These are phyloP conservation scores for Eucalyptus camaldulensis DNA, from an alignment of 345 rosid species.

Conservation along the genomic window DNA sequence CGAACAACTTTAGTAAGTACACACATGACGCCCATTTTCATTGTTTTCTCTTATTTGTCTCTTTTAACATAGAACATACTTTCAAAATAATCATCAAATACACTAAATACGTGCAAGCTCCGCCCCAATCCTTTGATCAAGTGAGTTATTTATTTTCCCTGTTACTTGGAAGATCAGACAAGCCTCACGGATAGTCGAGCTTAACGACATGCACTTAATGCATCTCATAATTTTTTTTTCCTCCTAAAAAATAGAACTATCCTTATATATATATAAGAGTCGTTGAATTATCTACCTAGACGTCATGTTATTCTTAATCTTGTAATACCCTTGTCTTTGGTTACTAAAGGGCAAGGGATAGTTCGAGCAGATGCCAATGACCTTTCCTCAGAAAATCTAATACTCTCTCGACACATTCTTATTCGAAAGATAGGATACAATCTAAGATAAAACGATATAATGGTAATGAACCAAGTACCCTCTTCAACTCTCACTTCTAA, in stretches of 20 bases:
- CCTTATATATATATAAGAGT: not conserved
- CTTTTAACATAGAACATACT: not conserved
- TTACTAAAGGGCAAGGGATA: not conserved
- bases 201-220: not conserved
- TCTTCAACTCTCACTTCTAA: not conserved
- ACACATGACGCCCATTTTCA: not conserved
- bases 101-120: not conserved
- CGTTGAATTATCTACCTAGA: not conserved
- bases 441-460: not conserved
- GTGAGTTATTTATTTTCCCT: fast-evolving
- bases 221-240: not conserved
- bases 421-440: not conserved
- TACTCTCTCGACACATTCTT: not conserved
- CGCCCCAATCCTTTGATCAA: not conserved
- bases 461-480: not conserved
- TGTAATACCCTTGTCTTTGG: not conserved
- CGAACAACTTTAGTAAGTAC: not conserved
- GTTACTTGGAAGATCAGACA: not conserved
- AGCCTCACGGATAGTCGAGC: not conserved
- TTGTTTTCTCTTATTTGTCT: not conserved
- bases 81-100: not conserved
- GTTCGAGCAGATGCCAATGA: not conserved
- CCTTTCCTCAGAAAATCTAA: not conserved
- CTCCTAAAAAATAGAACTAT: not conserved
- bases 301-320: not conserved